These are phyloP conservation scores for Parmales sp. DNA, from an alignment of 108 stramenopile species.

Conservation along the genomic window DNA sequence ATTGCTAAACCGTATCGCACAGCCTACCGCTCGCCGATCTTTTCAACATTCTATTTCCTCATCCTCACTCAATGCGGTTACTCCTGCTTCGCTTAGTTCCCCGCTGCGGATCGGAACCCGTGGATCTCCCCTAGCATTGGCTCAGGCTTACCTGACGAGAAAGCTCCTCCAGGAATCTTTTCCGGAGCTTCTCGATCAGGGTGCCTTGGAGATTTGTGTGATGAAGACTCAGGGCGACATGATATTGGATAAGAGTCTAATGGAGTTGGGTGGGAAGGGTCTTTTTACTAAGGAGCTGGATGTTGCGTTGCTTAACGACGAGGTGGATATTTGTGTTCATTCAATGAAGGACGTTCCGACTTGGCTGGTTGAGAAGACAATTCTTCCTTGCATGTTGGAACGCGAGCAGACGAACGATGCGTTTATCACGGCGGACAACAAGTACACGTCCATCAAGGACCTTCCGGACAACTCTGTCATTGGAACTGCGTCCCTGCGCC, in stretches of 20 bases:
- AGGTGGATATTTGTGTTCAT: constrained; percentile 99
- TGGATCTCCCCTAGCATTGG: constrained; percentile 93
- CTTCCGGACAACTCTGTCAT: constrained; percentile 87
- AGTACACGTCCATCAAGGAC: constrained; percentile 61
- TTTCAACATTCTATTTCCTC: too few species aligned
- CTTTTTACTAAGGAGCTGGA: constrained; percentile 99
- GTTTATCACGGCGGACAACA: constrained; percentile 67
- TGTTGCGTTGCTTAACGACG: constrained; percentile 82
- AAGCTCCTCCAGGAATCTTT: constrained; percentile 74
- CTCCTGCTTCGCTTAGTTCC: neutral
- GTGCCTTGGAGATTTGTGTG: constrained; percentile 91
- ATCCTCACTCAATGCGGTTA: neutral
- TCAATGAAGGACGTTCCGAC: constrained; percentile 99
- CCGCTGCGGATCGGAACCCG: constrained; percentile 93
- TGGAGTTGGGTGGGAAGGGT: constrained; percentile 99
- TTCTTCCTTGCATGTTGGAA: constrained; percentile 87
- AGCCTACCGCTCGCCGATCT: too few species aligned
- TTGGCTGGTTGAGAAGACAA: constrained; percentile 91
- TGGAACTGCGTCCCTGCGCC: constrained; percentile 93
- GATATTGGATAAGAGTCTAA: constrained; percentile 96
- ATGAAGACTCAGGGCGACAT: constrained; percentile 98
- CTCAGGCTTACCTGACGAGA: constrained; percentile 95
- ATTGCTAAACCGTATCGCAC: too few species aligned
- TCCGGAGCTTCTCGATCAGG: constrained; percentile 83
- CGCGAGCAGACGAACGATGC: constrained; percentile 98